A percentile compares a stretch with the other conserved stretches of the same genome.
phyloP scores from a whole-genome alignment of 2,329 filamentous ascomycete genomes.

The Aspergillus arachidicola region DNA sequence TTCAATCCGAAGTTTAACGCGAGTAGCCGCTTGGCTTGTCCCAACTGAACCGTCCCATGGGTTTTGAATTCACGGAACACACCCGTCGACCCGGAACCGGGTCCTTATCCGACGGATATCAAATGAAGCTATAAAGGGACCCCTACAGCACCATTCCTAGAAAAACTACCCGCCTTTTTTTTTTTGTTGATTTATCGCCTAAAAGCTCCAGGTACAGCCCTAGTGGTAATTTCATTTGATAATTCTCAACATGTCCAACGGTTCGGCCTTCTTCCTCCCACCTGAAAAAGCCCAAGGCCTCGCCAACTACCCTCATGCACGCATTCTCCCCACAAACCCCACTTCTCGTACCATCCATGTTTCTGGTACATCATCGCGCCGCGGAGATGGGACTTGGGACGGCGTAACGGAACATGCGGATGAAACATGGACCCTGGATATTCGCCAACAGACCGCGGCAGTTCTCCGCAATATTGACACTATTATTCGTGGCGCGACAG shows the following conservation, averaged over 20 bases:
- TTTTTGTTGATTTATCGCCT: background rate
- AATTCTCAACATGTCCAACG: slow-evolving; percentile 28
- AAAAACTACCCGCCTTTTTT: background rate
- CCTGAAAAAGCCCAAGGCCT: slow-evolving; percentile 33
- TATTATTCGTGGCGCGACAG: slow-evolving; percentile 42
- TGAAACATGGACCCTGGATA: slow-evolving; percentile 38
- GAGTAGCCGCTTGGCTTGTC: background rate
- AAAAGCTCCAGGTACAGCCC: background rate
- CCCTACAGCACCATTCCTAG: background rate
- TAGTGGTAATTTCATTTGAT: background rate
- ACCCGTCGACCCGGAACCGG: background rate
- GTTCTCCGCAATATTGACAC: slow-evolving; percentile 43
- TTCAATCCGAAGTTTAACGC: background rate
- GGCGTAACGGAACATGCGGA: slow-evolving; percentile 41
- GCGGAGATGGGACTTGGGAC: slow-evolving; percentile 41
- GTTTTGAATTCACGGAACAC: background rate
- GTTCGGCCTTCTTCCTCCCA: slow-evolving; percentile 35
- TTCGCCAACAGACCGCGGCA: slow-evolving; percentile 42
- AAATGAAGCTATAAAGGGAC: background rate
- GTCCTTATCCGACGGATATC: slow-evolving; percentile 5
- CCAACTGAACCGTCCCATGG: background rate
- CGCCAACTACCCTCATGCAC: slow-evolving; percentile 42
- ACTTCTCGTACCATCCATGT: slow-evolving; percentile 43
- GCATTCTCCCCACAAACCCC: slow-evolving; percentile 30
- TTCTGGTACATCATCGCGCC: slow-evolving; percentile 43